These are phyloP conservation scores for Dimocarpus longan DNA, from an alignment of 345 rosid genomes.

Conservation along the genomic window DNA sequence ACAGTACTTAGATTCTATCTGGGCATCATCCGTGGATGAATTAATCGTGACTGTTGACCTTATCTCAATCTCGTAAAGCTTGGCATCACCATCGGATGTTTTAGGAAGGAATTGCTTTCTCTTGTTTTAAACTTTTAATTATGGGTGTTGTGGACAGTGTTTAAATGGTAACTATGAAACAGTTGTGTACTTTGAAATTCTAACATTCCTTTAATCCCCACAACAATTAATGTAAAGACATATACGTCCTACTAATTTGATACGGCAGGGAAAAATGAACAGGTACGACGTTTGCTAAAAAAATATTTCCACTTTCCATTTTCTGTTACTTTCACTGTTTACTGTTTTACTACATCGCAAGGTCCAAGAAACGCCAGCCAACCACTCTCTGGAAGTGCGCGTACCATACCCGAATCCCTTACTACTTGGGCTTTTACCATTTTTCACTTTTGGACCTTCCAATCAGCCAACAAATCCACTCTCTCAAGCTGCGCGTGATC, in stretches of 20 bases:
- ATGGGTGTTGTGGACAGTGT: slow-evolving; percentile 24
- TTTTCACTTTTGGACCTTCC: no score
- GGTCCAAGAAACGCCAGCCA: neutral
- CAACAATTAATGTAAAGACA: slow-evolving; percentile 17
- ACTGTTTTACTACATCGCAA: slow-evolving; percentile 14
- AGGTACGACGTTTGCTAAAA: slow-evolving; percentile 14
- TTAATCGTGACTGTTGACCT: neutral
- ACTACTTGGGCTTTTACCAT: neutral
- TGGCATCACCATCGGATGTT: neutral
- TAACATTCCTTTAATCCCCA: slow-evolving; percentile 22
- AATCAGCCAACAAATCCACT: neutral
- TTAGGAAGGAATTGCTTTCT: neutral
- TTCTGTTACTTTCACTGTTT: neutral
- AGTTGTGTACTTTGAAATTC: slow-evolving; percentile 17
- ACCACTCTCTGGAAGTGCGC: slow-evolving; percentile 23
- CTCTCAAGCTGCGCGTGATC: neutral
- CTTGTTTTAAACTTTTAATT: slow-evolving; percentile 3
- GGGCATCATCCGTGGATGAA: neutral
- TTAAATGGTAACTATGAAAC: slow-evolving; percentile 4
- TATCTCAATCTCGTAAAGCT: neutral
- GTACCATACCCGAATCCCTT: neutral
- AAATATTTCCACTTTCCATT: neutral
- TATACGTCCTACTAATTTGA: slow-evolving; percentile 9
- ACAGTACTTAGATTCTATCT: neutral
- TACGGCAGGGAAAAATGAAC: neutral